Conservation (phyloP, 2,329 filamentous ascomycete species). For the Diaporthe destruens region DNA sequence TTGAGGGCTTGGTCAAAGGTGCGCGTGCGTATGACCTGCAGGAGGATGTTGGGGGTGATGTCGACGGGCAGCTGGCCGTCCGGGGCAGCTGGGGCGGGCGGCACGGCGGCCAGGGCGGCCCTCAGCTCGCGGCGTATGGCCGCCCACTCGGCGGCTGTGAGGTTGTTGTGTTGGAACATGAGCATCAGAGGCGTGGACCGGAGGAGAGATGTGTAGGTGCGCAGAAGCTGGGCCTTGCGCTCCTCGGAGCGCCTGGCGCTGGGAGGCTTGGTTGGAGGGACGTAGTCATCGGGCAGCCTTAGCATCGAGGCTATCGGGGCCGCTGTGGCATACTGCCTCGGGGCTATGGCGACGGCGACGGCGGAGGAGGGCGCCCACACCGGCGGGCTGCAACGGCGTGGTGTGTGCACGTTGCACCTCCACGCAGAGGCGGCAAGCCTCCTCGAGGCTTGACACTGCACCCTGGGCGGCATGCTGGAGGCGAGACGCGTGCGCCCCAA, state of each 20-base stretch:
- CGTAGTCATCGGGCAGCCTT: conserved; percentile 60
- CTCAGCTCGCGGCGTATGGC: conserved; percentile 78
- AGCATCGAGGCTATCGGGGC: conserved; percentile 43
- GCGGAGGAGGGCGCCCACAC: neutral
- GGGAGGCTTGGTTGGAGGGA: conserved; percentile 82
- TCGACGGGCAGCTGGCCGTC: conserved; percentile 53
- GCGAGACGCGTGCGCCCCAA: neutral
- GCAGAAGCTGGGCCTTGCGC: conserved; percentile 88
- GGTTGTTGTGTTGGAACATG: conserved; percentile 80
- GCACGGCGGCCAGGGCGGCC: conserved; percentile 58
- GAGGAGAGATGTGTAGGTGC: conserved; percentile 89
- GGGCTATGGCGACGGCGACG: neutral
- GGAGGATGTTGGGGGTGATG: conserved; percentile 73
- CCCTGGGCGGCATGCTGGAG: conserved; percentile 39
- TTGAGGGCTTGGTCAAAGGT: conserved; percentile 89
- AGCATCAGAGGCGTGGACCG: conserved; percentile 87
- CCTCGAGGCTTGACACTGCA: conserved; percentile 35
- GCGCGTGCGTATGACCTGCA: conserved; percentile 89
- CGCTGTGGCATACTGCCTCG: conserved; percentile 47
- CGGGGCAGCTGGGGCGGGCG: conserved; percentile 48
- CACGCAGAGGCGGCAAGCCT: conserved; percentile 36
- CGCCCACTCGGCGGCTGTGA: conserved; percentile 80
- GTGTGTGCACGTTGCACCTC: conserved; percentile 16
- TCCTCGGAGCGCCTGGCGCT: conserved; percentile 88
- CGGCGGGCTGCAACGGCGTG: conserved; percentile 32